A percentile compares a stretch with the other conserved stretches of the same genome.
Evolutionary conservation across 2,329 filamentous ascomycete species (phyloP).

Genomic region (Dothidotthia symphoricarpi): DNA sequence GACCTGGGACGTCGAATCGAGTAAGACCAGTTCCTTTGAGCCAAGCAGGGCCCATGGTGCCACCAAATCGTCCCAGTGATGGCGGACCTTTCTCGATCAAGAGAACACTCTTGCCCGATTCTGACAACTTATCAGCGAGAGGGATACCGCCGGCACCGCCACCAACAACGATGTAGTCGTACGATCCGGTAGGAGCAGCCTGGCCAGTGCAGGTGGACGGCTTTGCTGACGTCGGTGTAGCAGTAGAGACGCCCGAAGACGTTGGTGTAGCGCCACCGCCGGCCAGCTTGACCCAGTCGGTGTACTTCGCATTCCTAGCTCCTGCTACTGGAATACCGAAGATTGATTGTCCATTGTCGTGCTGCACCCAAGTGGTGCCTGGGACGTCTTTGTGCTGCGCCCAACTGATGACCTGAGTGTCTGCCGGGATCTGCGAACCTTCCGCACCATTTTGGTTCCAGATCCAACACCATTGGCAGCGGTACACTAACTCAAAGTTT

Average conservation of each 20-base stretch:
- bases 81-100: slow-evolving; percentile 52
- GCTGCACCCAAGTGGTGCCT: slow-evolving; percentile 47
- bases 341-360: slow-evolving; percentile 57
- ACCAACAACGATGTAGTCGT: slow-evolving; percentile 65
- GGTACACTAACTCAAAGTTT: slow-evolving; percentile 63
- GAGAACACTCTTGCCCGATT: slow-evolving; percentile 63
- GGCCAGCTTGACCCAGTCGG: slow-evolving; percentile 43
- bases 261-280: slow-evolving; percentile 31
- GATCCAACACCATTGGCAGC: slow-evolving; percentile 54
- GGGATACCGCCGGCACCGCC: slow-evolving; percentile 63
- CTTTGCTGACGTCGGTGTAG: slow-evolving; percentile 27
- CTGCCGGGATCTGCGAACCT: slow-evolving; percentile 41
- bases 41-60: slow-evolving; percentile 62
- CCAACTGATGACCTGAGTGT: slow-evolving; percentile 54
- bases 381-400: slow-evolving; percentile 50
- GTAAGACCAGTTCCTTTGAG: slow-evolving; percentile 61
- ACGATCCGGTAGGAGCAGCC: slow-evolving; percentile 47
- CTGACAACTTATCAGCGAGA: slow-evolving; percentile 59
- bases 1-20: slow-evolving; percentile 68
- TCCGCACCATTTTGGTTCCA: slow-evolving; percentile 46
- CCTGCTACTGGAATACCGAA: slow-evolving; percentile 50
- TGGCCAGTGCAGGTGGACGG: slow-evolving; percentile 40
- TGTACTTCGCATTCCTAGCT: slow-evolving; percentile 48
- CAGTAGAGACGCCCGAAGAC: slow-evolving; percentile 19
- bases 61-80: slow-evolving; percentile 65